phyloP scores from a whole-genome alignment of 805 yeast genomes.

The Kodamaea sagamina region DNA sequence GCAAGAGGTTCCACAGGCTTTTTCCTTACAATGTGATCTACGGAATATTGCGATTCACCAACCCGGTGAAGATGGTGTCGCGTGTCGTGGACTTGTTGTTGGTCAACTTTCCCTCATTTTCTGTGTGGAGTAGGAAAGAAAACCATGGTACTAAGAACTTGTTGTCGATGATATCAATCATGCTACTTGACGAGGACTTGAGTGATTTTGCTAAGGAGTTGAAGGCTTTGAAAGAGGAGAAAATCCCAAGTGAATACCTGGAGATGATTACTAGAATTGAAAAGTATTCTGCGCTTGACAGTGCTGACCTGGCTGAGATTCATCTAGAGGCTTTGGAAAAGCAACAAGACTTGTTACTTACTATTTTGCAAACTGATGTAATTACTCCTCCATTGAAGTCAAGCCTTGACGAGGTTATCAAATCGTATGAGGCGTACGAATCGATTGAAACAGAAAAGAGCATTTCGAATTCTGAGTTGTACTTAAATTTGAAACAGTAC shows the following conservation, averaged over 20 bases:
- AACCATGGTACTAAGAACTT: conserved; percentile 36
- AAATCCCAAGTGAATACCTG: conserved; percentile 30
- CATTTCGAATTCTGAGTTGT: conserved; percentile 34
- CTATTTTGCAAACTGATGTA: conserved; percentile 23
- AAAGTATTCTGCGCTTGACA: conserved; percentile 21
- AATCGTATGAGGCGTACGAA: conserved; percentile 25
- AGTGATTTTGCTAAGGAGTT: conserved; percentile 59
- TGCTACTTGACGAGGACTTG: conserved; percentile 74
- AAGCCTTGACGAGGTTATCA: conserved; percentile 15
- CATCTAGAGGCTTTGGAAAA: conserved; percentile 19
- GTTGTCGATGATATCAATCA: conserved; percentile 71
- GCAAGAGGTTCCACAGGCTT: conserved; percentile 68
- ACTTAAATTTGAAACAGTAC: conserved; percentile 57
- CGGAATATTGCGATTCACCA: conserved; percentile 77
- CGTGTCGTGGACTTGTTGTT: conserved; percentile 78
- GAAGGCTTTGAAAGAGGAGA: conserved; percentile 43
- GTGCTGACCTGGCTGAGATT: conserved; percentile 17
- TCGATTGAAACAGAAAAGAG: conserved; percentile 16
- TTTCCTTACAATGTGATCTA: conserved; percentile 81
- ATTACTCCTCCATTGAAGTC: conserved; percentile 23
- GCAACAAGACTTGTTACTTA: conserved; percentile 25
- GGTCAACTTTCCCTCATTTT: conserved; percentile 42
- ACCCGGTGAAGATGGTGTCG: conserved; percentile 83
- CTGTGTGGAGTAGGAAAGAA: conserved; percentile 14
- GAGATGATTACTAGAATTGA: conserved; percentile 32